Evolutionary conservation across 768 basidiomycete genomes (phyloP), one percentile per base, ranked within the genome.

Genomic region (Amanita muscaria): DNA sequence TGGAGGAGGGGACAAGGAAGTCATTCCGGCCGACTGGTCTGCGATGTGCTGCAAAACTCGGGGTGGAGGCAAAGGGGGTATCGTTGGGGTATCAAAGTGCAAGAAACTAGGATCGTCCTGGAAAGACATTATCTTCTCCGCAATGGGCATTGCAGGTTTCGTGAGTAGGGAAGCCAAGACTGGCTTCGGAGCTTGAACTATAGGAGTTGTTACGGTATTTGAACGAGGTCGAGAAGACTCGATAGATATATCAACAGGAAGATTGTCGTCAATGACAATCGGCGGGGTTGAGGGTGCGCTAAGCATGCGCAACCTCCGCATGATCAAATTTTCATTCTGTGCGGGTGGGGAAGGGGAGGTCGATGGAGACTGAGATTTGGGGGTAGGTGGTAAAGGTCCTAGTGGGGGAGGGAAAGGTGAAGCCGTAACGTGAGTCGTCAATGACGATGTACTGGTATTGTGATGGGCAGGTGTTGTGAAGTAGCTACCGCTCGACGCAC

Each of bases 221-320:
- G 29, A 38, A 32, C 18, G 36, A 8, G 36, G 25, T 16, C 32
- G 43, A 25, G 32, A 44, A n/a, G 29, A 14, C 5, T 36, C 10
- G 18, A n/a, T 12, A n/a, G 29, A 18, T 22, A 39, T 39, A 39
- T 36, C 24, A 9, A 9, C 42, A 43, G 40, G 25, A 21, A 36
- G 21, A 29, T 57, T 15, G 51, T 49, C 25, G 52, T 49, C 12
- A 58, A 50, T 10, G 59, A 51, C 23, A 9, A 59, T 46, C 3
- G 64, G 49, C 9, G 63, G 49, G 23, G 59, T 39, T 8, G 78
- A 61, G 18, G 80, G 80, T 3, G 80, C 69, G 54, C 81, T 85
- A 40, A 79, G 71, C 40, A 82, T 77, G 40, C 85, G 79, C 43
- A 85, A 54, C 25, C 85, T 80, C 49, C 76, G 76, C 52, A 72